Conservation (phyloP, 768 basidiomycete genomes). For the Leccinum incarnatum region DNA sequence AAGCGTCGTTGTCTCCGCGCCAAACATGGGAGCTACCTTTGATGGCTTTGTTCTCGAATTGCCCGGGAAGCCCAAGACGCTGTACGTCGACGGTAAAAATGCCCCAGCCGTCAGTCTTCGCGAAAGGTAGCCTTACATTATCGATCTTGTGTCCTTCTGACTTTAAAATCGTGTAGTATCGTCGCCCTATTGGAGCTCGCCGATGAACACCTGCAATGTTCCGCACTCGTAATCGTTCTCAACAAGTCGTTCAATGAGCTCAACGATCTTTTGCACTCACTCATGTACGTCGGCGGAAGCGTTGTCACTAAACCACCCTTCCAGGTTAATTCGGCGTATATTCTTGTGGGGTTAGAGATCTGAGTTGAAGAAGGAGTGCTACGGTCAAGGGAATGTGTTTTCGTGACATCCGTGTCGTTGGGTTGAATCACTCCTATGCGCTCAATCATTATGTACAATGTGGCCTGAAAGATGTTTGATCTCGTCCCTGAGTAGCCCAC, state of each 20-base stretch:
- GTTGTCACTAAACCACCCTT: slow-evolving; percentile 82
- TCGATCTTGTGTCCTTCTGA: slow-evolving; percentile 5
- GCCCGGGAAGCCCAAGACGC: slow-evolving; percentile 66
- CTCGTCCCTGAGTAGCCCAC: neutral
- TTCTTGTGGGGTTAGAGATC: slow-evolving; percentile 86
- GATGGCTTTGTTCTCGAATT: slow-evolving; percentile 77
- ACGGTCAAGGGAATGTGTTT: slow-evolving; percentile 30
- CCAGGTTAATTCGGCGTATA: slow-evolving; percentile 69
- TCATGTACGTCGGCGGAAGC: slow-evolving; percentile 90
- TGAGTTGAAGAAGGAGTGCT: slow-evolving; percentile 28
- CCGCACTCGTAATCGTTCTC: slow-evolving; percentile 74
- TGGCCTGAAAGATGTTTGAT: neutral
- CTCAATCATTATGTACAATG: slow-evolving; percentile 12
- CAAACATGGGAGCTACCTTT: slow-evolving; percentile 65
- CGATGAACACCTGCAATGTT: slow-evolving; percentile 77
- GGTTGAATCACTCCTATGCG: slow-evolving; percentile 18
- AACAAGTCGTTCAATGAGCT: slow-evolving; percentile 71
- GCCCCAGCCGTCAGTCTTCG: slow-evolving; percentile 75
- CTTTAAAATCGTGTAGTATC: slow-evolving; percentile 47
- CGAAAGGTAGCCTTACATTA: slow-evolving; percentile 59
- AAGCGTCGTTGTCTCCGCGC: slow-evolving; percentile 69
- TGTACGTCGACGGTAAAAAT: slow-evolving; percentile 84
- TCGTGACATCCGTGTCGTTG: slow-evolving; percentile 20
- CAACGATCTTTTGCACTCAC: slow-evolving; percentile 75
- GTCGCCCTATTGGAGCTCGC: slow-evolving; percentile 86